Evolutionary conservation across 2,329 filamentous ascomycete species (phyloP), one percentile per base, ranked within the genome.

Genomic region (Xylaria sp.): DNA sequence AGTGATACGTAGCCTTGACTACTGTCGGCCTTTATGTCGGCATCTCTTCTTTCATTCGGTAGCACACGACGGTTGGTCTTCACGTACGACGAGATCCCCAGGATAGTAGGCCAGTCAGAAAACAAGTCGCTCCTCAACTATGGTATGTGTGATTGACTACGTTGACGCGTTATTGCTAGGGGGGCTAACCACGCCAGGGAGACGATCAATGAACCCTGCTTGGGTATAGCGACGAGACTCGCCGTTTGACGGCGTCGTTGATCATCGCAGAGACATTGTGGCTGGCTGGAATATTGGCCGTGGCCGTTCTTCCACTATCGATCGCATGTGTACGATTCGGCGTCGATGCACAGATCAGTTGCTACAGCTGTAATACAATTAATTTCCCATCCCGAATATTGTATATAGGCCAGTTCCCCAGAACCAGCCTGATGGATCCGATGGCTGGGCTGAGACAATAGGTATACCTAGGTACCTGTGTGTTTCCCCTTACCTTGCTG

Each of bases 351-450:
- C 53, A 35, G 49, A 46, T 31, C 9, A 41, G 29, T 37, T 23
- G 35, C 57, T 31, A 52, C 51, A 40, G 47, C 40, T 56, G 38
- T 25, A 23, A 52, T 47, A 51, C 25, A 54, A 58, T 44, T 7
- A 35, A 35, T 7, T 43, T 47, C 43, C 31, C 31, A 56, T 62
- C 54, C 33, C 44, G 33, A 49, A 35, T 23, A 49, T 10, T 15
- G 23, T n/a, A 33, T 46, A 40, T 53, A 61, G 58, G 35, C 62
- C 43, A 56, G 48, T 60, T 58, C 60, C 63, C 62, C 67, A 68
- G 66, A 65, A 68, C 66, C 66, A 70, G 65, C 65, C 65, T 54
- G 57, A 71, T 64, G 68, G 70, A 68, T 68, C 70, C 70, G 67
- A 70, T 60, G 66, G 69, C 65, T 70, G 68, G 70, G 63, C 66